A percentile compares a stretch with the other conserved stretches of the same genome.
phyloP scores from a whole-genome alignment of 176 grass and related monocot species.

The Oryza punctata region DNA sequence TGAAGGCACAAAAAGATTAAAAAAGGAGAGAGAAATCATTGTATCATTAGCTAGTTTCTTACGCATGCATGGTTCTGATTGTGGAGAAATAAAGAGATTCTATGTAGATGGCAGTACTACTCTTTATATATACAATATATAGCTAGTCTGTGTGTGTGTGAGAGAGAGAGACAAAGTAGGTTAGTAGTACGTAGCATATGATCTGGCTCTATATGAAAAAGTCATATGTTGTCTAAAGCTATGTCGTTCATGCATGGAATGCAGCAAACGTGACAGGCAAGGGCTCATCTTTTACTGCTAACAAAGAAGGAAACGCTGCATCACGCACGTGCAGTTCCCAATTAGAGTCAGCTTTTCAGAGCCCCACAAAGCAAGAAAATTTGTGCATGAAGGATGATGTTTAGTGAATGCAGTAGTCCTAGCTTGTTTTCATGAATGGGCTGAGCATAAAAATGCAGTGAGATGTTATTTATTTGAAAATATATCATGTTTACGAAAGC shows the following conservation, averaged over 20 bases:
- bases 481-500: not conserved
- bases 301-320: not conserved
- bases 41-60: not conserved
- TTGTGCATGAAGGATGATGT: not conserved
- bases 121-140: not conserved
- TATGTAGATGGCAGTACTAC: not conserved
- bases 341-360: not conserved
- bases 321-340: conserved; percentile 7
- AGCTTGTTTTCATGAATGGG: not conserved
- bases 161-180: not conserved
- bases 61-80: not conserved
- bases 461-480: not conserved
- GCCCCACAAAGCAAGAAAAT: not conserved
- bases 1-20: not conserved
- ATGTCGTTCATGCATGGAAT: not conserved
- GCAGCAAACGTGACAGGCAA: not conserved
- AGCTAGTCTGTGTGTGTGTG: not conserved
- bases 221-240: conserved; percentile 30
- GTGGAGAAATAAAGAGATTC: not conserved
- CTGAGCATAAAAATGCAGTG: not conserved
- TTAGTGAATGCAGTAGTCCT: not conserved
- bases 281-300: conserved; percentile 18
- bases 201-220: conserved; percentile 19
- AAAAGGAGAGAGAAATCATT: not conserved
- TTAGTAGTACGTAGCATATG: not conserved